phyloP scores from a whole-genome alignment of 371 early-diverging fungal genomes.

The Blastocladiella emersonii region DNA sequence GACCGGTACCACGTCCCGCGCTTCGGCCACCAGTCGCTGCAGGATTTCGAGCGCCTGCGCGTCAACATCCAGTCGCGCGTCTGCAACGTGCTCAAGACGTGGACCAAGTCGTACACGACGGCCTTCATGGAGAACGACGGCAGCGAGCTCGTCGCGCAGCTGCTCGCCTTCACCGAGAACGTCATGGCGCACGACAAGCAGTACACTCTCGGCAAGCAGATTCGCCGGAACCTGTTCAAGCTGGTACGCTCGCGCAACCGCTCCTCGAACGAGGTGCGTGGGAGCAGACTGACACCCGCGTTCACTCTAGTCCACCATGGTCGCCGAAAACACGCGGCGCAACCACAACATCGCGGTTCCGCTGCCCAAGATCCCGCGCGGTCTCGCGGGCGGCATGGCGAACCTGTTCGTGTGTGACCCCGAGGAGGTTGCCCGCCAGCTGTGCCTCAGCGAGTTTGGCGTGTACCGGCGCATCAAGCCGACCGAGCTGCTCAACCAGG shows the following conservation, averaged over 20 bases:
- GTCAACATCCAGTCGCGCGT: slow-evolving; percentile 19
- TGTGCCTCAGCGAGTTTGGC: slow-evolving; percentile 14
- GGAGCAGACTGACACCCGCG: no score
- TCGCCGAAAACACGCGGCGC: neutral
- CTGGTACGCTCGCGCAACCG: slow-evolving; percentile 8
- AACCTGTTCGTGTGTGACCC: slow-evolving; percentile 9
- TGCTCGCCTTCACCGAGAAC: slow-evolving; percentile 14
- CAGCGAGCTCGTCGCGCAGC: slow-evolving; percentile 2
- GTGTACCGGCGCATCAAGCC: slow-evolving; percentile 15
- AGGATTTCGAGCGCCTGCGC: slow-evolving; percentile 16
- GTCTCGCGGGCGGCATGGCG: neutral
- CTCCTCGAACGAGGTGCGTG: neutral
- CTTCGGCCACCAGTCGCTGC: neutral
- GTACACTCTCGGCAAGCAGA: slow-evolving; percentile 14
- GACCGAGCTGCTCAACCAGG: slow-evolving; percentile 17
- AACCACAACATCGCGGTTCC: neutral
- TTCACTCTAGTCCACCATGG: neutral
- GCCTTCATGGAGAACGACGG: slow-evolving; percentile 15
- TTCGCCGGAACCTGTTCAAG: slow-evolving; percentile 15
- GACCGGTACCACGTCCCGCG: slow-evolving; percentile 14
- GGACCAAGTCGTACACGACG: slow-evolving; percentile 19
- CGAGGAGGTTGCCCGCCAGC: slow-evolving; percentile 20
- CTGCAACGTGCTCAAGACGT: slow-evolving; percentile 21
- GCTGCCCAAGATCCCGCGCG: neutral
- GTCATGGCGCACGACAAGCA: slow-evolving; percentile 19